phyloP scores from a whole-genome alignment of 352 stramenopile genomes.

The Blastocystis sp. region DNA sequence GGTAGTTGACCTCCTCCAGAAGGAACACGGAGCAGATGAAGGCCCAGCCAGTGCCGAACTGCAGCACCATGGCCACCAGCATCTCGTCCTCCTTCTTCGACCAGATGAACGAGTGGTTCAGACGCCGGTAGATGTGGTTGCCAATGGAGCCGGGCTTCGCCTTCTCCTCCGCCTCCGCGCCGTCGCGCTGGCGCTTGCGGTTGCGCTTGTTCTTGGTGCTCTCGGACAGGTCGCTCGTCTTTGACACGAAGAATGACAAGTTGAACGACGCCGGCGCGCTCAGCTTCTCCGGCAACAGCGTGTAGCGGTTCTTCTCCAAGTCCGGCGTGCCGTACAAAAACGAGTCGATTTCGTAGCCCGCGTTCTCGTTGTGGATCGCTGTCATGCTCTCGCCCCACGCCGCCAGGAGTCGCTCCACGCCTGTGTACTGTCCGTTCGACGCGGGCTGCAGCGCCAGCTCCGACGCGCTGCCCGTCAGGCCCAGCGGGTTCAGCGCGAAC shows the following conservation, averaged over 20 bases:
- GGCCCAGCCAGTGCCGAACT: slow-evolving; percentile 32
- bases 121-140: background rate
- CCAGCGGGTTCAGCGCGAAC: background rate
- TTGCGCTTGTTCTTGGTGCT: slow-evolving; percentile 9
- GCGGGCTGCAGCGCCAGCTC: no score
- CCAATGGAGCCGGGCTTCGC: background rate
- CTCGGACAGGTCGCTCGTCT: slow-evolving; percentile 30
- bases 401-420: slow-evolving; percentile 16
- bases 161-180: slow-evolving; percentile 21
- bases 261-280: background rate
- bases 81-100: slow-evolving; percentile 62
- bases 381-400: slow-evolving; percentile 14
- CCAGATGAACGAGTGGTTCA: slow-evolving; percentile 11
- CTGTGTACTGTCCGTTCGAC: background rate
- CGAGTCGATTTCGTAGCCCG: slow-evolving; percentile 9
- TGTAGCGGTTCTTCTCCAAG: slow-evolving; percentile 28
- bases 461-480: background rate
- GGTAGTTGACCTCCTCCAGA: slow-evolving; percentile 30
- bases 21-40: slow-evolving; percentile 57
- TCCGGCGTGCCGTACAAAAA: slow-evolving; percentile 7
- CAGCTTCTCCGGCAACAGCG: slow-evolving; percentile 18
- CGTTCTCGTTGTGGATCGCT: background rate
- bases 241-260: slow-evolving; percentile 4
- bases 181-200: slow-evolving; percentile 38
- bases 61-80: slow-evolving; percentile 24